These are phyloP conservation scores for Kwoniella sp. DNA, from an alignment of 768 basidiomycete species.

Conservation along the genomic window DNA sequence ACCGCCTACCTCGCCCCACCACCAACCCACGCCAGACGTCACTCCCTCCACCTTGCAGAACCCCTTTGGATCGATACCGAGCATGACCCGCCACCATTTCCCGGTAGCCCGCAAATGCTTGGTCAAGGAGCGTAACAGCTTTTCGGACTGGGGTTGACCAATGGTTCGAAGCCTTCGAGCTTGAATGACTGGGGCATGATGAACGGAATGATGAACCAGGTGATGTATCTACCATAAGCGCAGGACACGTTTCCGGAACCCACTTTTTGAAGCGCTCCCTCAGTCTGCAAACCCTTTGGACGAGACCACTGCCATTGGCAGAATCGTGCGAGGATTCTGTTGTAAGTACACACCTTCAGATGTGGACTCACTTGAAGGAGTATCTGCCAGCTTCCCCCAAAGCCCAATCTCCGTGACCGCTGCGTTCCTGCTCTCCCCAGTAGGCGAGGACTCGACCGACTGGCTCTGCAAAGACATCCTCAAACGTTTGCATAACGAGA, in stretches of 20 bases:
- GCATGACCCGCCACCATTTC: conserved; percentile 45
- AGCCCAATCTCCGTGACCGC: conserved; percentile 10
- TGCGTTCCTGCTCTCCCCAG: conserved; percentile 23
- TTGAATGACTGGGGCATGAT: conserved; percentile 35
- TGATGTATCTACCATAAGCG: conserved; percentile 18
- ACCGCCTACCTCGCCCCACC: conserved; percentile 47
- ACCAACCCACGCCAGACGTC: conserved; percentile 45
- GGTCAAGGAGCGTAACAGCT: conserved; percentile 29
- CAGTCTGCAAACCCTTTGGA: conserved; percentile 32
- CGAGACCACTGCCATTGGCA: conserved; percentile 39
- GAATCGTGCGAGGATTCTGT: conserved; percentile 41
- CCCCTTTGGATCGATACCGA: conserved; percentile 43
- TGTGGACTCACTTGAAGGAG: conserved; percentile 16
- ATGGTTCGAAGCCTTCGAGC: conserved; percentile 30
- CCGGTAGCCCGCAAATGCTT: conserved; percentile 47
- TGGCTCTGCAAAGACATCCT: conserved; percentile 30
- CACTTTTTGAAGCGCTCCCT: conserved; percentile 25
- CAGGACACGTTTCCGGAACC: no score
- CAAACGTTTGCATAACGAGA: conserved; percentile 41
- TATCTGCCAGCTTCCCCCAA: conserved; percentile 19
- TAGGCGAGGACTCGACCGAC: conserved; percentile 26
- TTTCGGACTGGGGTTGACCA: conserved; percentile 10
- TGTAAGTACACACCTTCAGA: background rate
- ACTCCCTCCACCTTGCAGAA: conserved; percentile 39
- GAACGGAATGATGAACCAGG: conserved; percentile 34